phyloP scores from a whole-genome alignment of 345 rosid species.

The Rhizophora mangle region DNA sequence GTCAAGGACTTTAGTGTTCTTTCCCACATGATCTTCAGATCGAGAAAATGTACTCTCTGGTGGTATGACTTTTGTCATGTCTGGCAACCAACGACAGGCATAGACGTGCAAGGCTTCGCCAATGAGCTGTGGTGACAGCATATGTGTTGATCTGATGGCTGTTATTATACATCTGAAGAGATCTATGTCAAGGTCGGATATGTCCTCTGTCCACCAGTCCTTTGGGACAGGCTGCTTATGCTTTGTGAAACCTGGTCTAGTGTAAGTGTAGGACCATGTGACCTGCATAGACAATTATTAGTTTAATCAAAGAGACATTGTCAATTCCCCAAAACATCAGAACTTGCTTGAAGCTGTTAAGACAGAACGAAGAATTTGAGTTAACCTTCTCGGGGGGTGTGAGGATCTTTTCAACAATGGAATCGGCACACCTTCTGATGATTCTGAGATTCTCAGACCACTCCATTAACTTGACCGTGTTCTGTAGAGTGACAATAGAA shows the following conservation, averaged over 20 bases:
- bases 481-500: slow-evolving; percentile 68
- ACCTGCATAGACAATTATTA: slow-evolving; percentile 46
- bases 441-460: slow-evolving; percentile 92
- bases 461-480: slow-evolving; percentile 59
- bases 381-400: slow-evolving; percentile 69
- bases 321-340: neutral
- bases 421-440: slow-evolving; percentile 77
- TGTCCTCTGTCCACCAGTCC: slow-evolving; percentile 99
- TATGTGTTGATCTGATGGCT: slow-evolving; percentile 59
- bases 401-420: slow-evolving; percentile 77
- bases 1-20: slow-evolving; percentile 58
- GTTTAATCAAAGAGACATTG: neutral
- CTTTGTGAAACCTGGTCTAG: slow-evolving; percentile 67
- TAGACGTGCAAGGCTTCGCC: slow-evolving; percentile 96
- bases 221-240: slow-evolving; percentile 64
- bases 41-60: slow-evolving; percentile 42
- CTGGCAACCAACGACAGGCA: slow-evolving; percentile 87
- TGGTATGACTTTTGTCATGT: slow-evolving; percentile 37
- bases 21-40: slow-evolving; percentile 40
- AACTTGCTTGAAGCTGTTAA: neutral
- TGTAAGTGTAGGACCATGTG: slow-evolving; percentile 87
- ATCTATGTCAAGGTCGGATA: slow-evolving; percentile 86
- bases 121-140: slow-evolving; percentile 70
- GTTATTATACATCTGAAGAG: slow-evolving; percentile 71
- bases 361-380: neutral